A percentile compares a stretch with the other conserved stretches of the same genome.
Evolutionary conservation across 139 green algal genomes (phyloP).

Genomic region (Micromonas commoda): DNA sequence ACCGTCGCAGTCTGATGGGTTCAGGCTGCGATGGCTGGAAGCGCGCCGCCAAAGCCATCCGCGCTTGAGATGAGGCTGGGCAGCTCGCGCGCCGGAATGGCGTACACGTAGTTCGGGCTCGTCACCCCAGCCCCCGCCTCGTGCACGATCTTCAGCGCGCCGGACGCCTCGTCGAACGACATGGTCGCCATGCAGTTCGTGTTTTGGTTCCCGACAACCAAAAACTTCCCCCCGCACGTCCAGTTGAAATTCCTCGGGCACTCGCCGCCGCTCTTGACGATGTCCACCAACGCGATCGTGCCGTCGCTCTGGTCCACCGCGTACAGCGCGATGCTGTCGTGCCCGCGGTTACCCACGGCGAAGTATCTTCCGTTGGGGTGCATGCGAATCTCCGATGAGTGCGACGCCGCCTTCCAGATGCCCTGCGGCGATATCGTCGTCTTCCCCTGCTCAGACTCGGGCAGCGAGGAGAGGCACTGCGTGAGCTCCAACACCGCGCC

Average conservation of each 20-base stretch:
- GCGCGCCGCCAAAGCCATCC: not conserved
- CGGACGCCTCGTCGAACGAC: not conserved
- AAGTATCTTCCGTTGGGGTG: slow-evolving; percentile 23
- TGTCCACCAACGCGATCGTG: not conserved
- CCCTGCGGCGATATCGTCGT: not conserved
- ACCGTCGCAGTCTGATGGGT: too few species aligned
- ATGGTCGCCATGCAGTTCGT: slow-evolving; percentile 17
- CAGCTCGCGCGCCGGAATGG: not conserved
- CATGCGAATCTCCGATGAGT: slow-evolving; percentile 25
- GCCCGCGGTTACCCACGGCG: slow-evolving; percentile 30
- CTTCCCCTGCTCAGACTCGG: not conserved
- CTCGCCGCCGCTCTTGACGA: slow-evolving; percentile 11
- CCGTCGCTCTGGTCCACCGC: slow-evolving; percentile 5
- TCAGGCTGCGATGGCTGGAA: too few species aligned
- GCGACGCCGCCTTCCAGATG: slow-evolving; percentile 28
- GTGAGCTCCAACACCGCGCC: not conserved
- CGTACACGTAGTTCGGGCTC: slow-evolving; percentile 26
- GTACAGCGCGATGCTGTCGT: slow-evolving; percentile 29
- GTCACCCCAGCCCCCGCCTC: not conserved
- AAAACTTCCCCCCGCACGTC: not conserved
- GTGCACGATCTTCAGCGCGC: slow-evolving; percentile 7
- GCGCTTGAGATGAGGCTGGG: not conserved
- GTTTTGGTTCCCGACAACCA: slow-evolving; percentile 32
- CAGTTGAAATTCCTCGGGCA: slow-evolving; percentile 33
- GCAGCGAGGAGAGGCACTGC: slow-evolving; percentile 16